These are phyloP conservation scores for Fusarium equiseti DNA, from an alignment of 2,329 filamentous ascomycete genomes.

Conservation along the genomic window DNA sequence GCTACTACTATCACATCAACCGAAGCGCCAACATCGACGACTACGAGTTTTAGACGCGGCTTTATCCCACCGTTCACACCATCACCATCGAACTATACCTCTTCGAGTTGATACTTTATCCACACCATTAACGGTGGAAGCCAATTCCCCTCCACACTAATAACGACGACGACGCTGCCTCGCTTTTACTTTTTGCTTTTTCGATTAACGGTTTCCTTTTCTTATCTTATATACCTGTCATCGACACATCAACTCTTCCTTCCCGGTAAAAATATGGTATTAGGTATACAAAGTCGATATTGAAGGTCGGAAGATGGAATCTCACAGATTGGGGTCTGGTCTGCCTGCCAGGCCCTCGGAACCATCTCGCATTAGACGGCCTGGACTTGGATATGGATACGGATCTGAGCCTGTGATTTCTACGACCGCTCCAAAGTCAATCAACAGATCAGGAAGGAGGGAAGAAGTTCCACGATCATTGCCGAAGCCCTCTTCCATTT, in stretches of 20 bases:
- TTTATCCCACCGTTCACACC: constrained; percentile 44
- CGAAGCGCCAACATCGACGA: constrained; percentile 38
- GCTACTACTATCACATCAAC: constrained; percentile 39
- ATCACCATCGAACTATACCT: constrained; percentile 44
- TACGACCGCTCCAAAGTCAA: constrained; percentile 42
- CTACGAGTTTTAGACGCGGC: constrained; percentile 42
- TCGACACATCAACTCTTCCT: neutral
- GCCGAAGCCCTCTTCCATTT: constrained; percentile 34
- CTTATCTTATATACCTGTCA: constrained; percentile 35
- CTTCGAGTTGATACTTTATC: constrained; percentile 38
- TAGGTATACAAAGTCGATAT: constrained; percentile 26
- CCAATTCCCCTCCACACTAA: constrained; percentile 45
- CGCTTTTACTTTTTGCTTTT: constrained; percentile 25
- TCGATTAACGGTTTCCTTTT: constrained; percentile 35
- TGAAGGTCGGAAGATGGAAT: constrained; percentile 58
- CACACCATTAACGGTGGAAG: constrained; percentile 39
- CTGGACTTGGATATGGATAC: constrained; percentile 30
- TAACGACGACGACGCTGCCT: constrained; percentile 45
- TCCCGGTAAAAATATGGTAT: constrained; percentile 41
- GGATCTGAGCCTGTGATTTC: constrained; percentile 37
- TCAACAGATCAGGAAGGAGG: constrained; percentile 40
- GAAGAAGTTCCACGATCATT: constrained; percentile 36
- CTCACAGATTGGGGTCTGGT: constrained; percentile 56
- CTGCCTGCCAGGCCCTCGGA: constrained; percentile 57
- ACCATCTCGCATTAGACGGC: constrained; percentile 48